These are phyloP conservation scores for Conticribra guillardii DNA, from an alignment of 108 stramenopile species.

Conservation along the genomic window DNA sequence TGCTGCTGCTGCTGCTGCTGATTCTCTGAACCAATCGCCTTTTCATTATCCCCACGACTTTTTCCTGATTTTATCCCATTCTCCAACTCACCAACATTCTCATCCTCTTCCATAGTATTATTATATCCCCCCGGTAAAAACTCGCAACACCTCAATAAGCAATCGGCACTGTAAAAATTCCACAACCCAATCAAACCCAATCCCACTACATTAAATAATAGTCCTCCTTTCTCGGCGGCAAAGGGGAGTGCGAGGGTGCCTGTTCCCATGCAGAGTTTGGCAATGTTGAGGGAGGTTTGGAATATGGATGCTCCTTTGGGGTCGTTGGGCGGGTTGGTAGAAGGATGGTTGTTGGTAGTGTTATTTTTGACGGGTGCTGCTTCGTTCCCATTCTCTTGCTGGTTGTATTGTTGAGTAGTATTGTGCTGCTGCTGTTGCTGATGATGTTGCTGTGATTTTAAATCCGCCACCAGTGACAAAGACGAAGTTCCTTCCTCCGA, in stretches of 20 bases:
- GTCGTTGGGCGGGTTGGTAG: no score
- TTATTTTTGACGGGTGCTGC: no score
- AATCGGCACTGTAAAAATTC: slow-evolving; percentile 71
- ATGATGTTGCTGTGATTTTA: no score
- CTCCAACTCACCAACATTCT: neutral
- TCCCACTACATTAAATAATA: slow-evolving; percentile 61
- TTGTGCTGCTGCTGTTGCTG: no score
- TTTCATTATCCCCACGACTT: neutral
- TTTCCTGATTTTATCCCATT: neutral
- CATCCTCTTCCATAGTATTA: no score
- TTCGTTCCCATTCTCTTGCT: no score
- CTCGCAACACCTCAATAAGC: slow-evolving; percentile 54
- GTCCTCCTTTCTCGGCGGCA: slow-evolving; percentile 76
- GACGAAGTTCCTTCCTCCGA: neutral
- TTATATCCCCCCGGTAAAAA: no score
- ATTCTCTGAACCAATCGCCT: no score
- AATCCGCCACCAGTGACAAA: no score
- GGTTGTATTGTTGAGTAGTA: no score
- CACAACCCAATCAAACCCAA: slow-evolving; percentile 60
- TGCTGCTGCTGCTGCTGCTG: no score
- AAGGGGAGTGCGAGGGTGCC: slow-evolving; percentile 78
- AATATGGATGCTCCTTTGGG: slow-evolving; percentile 38
- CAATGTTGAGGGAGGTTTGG: slow-evolving; percentile 60
- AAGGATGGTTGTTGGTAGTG: no score
- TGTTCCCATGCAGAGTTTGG: slow-evolving; percentile 71